Conservation (phyloP, 2,329 filamentous ascomycete species). For the Ophiostoma ips region DNA sequence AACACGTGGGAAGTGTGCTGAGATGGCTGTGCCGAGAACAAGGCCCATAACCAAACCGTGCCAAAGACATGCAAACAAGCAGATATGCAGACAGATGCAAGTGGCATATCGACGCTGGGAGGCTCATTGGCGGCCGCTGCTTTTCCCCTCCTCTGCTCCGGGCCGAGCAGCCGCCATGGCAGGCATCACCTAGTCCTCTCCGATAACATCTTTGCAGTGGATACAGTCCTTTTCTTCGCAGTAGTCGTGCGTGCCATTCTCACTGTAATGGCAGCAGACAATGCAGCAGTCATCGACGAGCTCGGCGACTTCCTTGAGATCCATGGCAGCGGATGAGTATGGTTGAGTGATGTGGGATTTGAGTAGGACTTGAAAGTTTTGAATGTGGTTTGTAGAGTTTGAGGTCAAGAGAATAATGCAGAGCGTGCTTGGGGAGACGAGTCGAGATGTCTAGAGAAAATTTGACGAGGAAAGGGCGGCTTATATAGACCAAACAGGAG, state of each 20-base stretch:
- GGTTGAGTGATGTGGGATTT: background rate
- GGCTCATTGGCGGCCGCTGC: too few species aligned
- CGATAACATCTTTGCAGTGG: constrained; percentile 17
- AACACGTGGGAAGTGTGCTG: too few species aligned
- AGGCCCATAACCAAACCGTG: too few species aligned
- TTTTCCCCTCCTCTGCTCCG: too few species aligned
- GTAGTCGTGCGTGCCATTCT: constrained; percentile 37
- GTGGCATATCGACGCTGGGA: too few species aligned
- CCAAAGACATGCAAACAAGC: too few species aligned
- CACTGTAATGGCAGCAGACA: constrained; percentile 36
- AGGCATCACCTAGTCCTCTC: background rate
- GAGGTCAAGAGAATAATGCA: background rate
- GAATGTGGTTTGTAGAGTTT: background rate
- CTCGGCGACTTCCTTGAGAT: constrained; percentile 27
- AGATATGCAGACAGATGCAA: too few species aligned
- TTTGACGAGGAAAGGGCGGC: background rate
- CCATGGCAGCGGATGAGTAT: constrained; percentile 24
- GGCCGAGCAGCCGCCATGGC: too few species aligned
- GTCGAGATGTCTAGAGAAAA: too few species aligned
- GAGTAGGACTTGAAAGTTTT: background rate
- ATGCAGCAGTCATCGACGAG: constrained; percentile 37
- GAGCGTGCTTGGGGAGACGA: too few species aligned
- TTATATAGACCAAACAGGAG: background rate
- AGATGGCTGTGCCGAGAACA: too few species aligned
- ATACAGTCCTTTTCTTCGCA: constrained; percentile 31